Percentiles rank a stretch among this genome's conserved stretches.
Conservation (phyloP, 257 asterid species). For the Ligustrum vulgare region DNA sequence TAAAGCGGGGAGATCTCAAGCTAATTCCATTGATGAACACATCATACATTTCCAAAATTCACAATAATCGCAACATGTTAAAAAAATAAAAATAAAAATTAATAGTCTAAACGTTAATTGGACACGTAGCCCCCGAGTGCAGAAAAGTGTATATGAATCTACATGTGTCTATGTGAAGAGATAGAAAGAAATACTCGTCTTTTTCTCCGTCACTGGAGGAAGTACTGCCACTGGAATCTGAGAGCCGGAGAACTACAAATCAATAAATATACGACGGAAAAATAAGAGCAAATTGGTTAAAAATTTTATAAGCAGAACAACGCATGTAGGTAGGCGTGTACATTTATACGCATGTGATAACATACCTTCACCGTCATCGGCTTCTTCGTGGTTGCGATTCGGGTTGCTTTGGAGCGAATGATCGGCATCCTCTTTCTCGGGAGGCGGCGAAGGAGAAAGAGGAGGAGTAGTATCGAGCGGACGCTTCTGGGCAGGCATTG, state of each 20-base stretch:
- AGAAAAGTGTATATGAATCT: not conserved
- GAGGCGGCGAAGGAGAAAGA: slow-evolving; percentile 45
- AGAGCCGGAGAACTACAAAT: slow-evolving; percentile 27
- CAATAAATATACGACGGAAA: not conserved
- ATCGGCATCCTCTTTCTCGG: slow-evolving; percentile 46
- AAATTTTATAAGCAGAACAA: slow-evolving; percentile 22
- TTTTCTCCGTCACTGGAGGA: slow-evolving; percentile 56
- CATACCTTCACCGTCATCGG: slow-evolving; percentile 46
- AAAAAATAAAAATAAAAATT: no score
- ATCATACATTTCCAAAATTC: slow-evolving; percentile 23
- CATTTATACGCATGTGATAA: slow-evolving; percentile 22
- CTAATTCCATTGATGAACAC: slow-evolving; percentile 25
- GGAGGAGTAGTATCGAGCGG: slow-evolving; percentile 54
- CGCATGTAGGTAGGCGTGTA: slow-evolving; percentile 27
- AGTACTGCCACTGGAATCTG: slow-evolving; percentile 79
- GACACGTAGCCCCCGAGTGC: slow-evolving; percentile 21
- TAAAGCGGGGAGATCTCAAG: slow-evolving; percentile 45
- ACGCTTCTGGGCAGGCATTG: slow-evolving; percentile 90
- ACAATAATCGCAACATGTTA: slow-evolving; percentile 14
- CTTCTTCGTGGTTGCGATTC: slow-evolving; percentile 49
- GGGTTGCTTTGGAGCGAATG: slow-evolving; percentile 49
- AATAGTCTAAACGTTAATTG: not conserved
- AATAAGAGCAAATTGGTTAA: slow-evolving; percentile 31
- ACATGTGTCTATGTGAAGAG: slow-evolving; percentile 25
- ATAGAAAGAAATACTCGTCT: slow-evolving; percentile 57